Conservation (phyloP, 2,329 filamentous ascomycete genomes). For the Hypoxylon sp. region DNA sequence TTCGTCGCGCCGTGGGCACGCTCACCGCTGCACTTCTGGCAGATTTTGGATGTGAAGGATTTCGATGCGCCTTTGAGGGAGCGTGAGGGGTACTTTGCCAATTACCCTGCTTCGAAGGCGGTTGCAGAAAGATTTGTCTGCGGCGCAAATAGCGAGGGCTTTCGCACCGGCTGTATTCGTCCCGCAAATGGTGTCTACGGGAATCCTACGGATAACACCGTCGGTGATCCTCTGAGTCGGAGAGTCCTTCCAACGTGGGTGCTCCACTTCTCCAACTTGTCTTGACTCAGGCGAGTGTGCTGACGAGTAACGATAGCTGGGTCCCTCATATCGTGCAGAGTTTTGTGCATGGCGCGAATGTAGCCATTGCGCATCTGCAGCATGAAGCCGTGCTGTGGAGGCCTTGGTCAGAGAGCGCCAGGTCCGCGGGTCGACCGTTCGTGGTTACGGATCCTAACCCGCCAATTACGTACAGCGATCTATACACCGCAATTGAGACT, state of each 20-base stretch:
- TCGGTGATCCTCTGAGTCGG: conserved; percentile 60
- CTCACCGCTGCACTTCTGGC: conserved; percentile 59
- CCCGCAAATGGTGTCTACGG: conserved; percentile 69
- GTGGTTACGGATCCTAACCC: conserved; percentile 61
- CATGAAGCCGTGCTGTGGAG: conserved; percentile 59
- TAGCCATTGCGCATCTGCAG: conserved; percentile 59
- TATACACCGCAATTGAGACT: conserved; percentile 56
- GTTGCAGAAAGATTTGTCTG: conserved; percentile 67
- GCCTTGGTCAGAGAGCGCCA: conserved; percentile 45
- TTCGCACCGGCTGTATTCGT: conserved; percentile 67
- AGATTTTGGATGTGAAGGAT: conserved; percentile 64
- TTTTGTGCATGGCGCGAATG: conserved; percentile 61
- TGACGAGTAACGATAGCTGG: conserved; percentile 54
- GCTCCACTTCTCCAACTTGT: background rate
- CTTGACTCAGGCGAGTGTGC: background rate
- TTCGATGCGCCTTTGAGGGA: conserved; percentile 58
- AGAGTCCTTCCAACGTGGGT: conserved; percentile 61
- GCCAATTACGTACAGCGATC: conserved; percentile 58
- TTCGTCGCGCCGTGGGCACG: conserved; percentile 60
- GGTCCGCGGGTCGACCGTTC: conserved; percentile 59
- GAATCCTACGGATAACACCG: conserved; percentile 63
- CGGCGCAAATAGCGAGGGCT: conserved; percentile 53
- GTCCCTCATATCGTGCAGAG: conserved; percentile 58
- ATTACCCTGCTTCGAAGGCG: conserved; percentile 68
- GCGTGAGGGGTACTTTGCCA: conserved; percentile 62